Conservation (phyloP, 2,329 filamentous ascomycete species). For the Ambrosiella beaveri region DNA sequence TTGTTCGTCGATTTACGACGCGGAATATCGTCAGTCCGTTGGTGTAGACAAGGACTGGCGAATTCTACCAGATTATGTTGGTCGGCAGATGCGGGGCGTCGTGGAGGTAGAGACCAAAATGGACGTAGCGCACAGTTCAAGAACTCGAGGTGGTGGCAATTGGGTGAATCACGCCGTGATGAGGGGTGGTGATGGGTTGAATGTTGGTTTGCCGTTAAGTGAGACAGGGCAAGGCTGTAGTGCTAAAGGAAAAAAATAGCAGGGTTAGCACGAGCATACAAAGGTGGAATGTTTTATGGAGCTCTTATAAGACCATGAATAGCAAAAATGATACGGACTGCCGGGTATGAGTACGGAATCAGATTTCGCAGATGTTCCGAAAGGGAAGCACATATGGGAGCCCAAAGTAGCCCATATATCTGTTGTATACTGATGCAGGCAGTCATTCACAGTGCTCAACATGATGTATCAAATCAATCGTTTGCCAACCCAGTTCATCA, state of each 20-base stretch:
- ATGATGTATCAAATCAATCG: too few relatives aligned
- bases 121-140: not conserved
- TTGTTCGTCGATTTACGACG: not conserved
- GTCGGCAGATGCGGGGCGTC: not conserved
- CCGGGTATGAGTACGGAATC: too few relatives aligned
- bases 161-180: constrained; percentile 7
- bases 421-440: too few relatives aligned
- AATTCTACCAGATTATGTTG: too few relatives aligned
- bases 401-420: too few relatives aligned
- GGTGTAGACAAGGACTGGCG: too few relatives aligned
- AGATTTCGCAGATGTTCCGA: too few relatives aligned
- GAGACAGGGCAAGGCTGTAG: constrained; percentile 12
- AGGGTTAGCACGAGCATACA: constrained; percentile 11
- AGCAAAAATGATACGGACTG: too few relatives aligned
- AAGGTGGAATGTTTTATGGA: not conserved
- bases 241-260: constrained; percentile 8
- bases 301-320: not conserved
- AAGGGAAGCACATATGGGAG: too few relatives aligned
- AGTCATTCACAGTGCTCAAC: too few relatives aligned
- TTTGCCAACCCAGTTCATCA: too few relatives aligned
- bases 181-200: constrained; percentile 10
- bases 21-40: not conserved
- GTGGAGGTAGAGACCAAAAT: not conserved
- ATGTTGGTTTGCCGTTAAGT: not conserved
- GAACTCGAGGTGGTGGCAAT: not conserved